A percentile compares a stretch with the other conserved stretches of the same genome.
Conservation (phyloP, 495 filamentous ascomycete species). For the Cryomyces antarcticus region DNA sequence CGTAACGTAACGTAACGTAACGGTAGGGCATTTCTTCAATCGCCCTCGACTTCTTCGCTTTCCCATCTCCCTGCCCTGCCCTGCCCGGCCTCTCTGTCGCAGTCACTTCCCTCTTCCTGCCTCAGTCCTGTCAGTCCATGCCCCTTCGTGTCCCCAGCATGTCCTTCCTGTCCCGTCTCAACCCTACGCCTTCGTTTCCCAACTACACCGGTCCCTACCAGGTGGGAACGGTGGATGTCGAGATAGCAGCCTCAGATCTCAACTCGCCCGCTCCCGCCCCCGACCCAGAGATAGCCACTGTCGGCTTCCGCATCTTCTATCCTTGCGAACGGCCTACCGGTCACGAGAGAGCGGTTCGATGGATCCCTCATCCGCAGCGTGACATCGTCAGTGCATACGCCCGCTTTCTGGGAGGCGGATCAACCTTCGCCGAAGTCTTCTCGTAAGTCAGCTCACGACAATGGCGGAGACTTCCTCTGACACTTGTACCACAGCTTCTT, state of each 20-base stretch:
- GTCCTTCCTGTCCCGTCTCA: slow-evolving; percentile 22
- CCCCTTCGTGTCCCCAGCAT: not conserved
- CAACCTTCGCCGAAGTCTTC: slow-evolving; percentile 32
- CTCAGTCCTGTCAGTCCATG: not conserved
- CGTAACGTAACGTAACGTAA: not conserved
- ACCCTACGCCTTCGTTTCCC: slow-evolving; percentile 42
- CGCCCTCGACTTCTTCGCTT: not conserved
- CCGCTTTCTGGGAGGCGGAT: slow-evolving; percentile 40
- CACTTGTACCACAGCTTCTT: slow-evolving; percentile 25
- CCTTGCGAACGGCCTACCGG: slow-evolving; percentile 28
- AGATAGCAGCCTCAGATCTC: slow-evolving; percentile 44
- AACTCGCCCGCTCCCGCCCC: slow-evolving; percentile 29
- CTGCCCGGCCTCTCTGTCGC: not conserved
- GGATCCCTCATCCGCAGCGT: slow-evolving; percentile 54
- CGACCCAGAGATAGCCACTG: slow-evolving; percentile 33
- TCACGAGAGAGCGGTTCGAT: slow-evolving; percentile 28
- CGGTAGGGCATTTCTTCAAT: not conserved
- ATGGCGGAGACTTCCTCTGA: not conserved
- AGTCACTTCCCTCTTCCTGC: not conserved
- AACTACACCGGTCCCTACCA: slow-evolving; percentile 49
- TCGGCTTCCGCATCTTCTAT: slow-evolving; percentile 61
- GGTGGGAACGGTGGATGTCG: slow-evolving; percentile 55
- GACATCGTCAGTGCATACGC: slow-evolving; percentile 46
- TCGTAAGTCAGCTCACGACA: slow-evolving; percentile 26
- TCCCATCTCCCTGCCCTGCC: not conserved